A percentile compares a stretch with the other conserved stretches of the same genome.
phyloP scores from a whole-genome alignment of 2,329 filamentous ascomycete genomes.

The Xylariaceae sp. region DNA sequence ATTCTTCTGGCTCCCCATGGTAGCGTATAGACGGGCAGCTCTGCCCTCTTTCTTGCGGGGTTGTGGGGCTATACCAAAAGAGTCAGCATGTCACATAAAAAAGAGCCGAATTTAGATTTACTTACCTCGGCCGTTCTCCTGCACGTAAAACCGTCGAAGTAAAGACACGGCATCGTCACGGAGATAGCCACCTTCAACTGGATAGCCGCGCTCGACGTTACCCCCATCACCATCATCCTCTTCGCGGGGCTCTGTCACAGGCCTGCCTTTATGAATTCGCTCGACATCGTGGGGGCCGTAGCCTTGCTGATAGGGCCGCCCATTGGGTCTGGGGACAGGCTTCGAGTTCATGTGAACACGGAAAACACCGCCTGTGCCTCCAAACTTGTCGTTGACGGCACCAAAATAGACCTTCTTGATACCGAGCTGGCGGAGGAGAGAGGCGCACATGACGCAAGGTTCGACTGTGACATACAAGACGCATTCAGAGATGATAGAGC shows the following conservation, averaged over 20 bases:
- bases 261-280: conserved; percentile 36
- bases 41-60: conserved; percentile 35
- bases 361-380: conserved; percentile 90
- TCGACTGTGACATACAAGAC: conserved; percentile 96
- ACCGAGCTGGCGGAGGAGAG: conserved; percentile 79
- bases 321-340: conserved; percentile 28
- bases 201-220: conserved; percentile 73
- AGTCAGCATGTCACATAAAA: conserved; percentile 12
- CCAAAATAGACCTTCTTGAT: conserved; percentile 93
- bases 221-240: conserved; percentile 51
- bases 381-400: conserved; percentile 94
- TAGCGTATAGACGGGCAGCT: conserved; percentile 29
- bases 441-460: conserved; percentile 98
- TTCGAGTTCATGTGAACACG: conserved; percentile 68
- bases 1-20: conserved; percentile 28
- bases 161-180: conserved; percentile 91
- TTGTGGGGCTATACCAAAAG: conserved; percentile 26
- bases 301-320: conserved; percentile 29
- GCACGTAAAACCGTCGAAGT: conserved; percentile 90
- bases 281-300: conserved; percentile 27
- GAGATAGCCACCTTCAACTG: conserved; percentile 81
- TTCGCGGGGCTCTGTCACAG: conserved; percentile 34
- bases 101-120: conserved; percentile 4
- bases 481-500: conserved; percentile 64
- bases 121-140: conserved; percentile 89